These are phyloP conservation scores for Macrocybe gigantea DNA, from an alignment of 768 basidiomycete species.

Conservation along the genomic window DNA sequence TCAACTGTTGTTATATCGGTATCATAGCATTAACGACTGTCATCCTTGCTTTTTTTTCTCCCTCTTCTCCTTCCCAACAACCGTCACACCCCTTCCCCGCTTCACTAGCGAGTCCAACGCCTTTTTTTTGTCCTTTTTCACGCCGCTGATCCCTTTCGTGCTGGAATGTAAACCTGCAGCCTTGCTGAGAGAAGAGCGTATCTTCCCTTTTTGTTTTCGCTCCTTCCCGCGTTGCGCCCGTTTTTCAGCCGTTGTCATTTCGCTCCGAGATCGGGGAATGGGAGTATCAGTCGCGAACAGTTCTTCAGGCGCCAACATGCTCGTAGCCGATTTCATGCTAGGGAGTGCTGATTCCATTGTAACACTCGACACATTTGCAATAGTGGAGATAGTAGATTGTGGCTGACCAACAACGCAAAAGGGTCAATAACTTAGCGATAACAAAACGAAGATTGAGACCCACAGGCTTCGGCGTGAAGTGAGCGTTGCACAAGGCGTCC, in stretches of 20 bases:
- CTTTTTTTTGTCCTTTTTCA: slow-evolving; percentile 80
- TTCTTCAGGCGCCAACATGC: slow-evolving; percentile 93
- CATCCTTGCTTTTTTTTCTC: slow-evolving; percentile 23
- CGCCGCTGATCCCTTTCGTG: slow-evolving; percentile 40
- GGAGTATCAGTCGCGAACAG: slow-evolving; percentile 59
- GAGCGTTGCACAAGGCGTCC: slow-evolving; percentile 91
- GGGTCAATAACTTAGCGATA: too few species aligned
- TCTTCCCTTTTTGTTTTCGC: slow-evolving; percentile 65
- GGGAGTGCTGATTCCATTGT: slow-evolving; percentile 90
- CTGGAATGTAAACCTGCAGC: slow-evolving; percentile 61
- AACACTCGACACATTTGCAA: slow-evolving; percentile 77
- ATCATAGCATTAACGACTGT: not conserved
- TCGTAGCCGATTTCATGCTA: slow-evolving; percentile 64
- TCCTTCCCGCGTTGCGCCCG: slow-evolving; percentile 60
- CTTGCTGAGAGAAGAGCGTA: slow-evolving; percentile 59
- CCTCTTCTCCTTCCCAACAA: slow-evolving; percentile 67
- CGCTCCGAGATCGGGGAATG: slow-evolving; percentile 60
- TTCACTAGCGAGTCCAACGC: slow-evolving; percentile 82
- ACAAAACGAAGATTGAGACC: slow-evolving; percentile 15
- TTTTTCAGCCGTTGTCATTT: slow-evolving; percentile 85
- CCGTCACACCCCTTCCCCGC: slow-evolving; percentile 79
- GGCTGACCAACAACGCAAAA: slow-evolving; percentile 44
- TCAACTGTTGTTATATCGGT: not conserved
- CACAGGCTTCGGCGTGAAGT: slow-evolving; percentile 93
- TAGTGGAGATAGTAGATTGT: slow-evolving; percentile 78